Evolutionary conservation across 305 asterid species (phyloP), one percentile per base, ranked within the genome.

Genomic region (Fraxinus sp.): DNA sequence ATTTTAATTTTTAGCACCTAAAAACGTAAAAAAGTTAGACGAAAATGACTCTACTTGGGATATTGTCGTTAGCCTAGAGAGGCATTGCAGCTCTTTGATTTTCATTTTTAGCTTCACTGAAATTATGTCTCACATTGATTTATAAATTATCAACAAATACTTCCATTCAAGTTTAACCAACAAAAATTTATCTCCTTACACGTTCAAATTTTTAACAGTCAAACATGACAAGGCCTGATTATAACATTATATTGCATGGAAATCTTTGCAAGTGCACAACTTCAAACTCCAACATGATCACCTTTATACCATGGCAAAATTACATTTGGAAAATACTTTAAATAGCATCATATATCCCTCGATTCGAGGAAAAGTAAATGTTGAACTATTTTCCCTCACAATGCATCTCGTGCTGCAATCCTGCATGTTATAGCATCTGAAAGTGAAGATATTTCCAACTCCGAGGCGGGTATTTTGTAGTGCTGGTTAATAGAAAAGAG

Each of bases 401-500:
- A 81, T 11, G 97, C 97, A 87, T 94, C 98, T 66, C 98, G 90
- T 49, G 95, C 93, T 70, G 98, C 98, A 82, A 96, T 92, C 84
- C 98, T 89, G 89, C 98, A 91, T 16, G 88, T 78, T 83, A 91
- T 91, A 66, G 98, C 98, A 84, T 94, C 99, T 11, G 93, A 79
- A 73, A 96, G 86, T 14, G 99, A 89, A 70, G 99, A 96, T 84
- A 94, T 84, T 79, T 88, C 93, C 82, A 94, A 79, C 92, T 93
- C 99, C 83, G 79, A 71, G 20, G 85, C 88, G 14, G 98, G 33
- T 81, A 94, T 91, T 90, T 96, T 96, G 90, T 89, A 96, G 75
- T 91, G 94, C 99, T 94, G 90, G 64, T 28, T 76, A 78, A 86
- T 33, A 16, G 46, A 52, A 62, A 30, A 68, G 37, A 80, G 73